Evolutionary conservation across 2,329 filamentous ascomycete genomes (phyloP), one percentile per base, ranked within the genome.

Genomic region (Pseudogymnoascus sp.): DNA sequence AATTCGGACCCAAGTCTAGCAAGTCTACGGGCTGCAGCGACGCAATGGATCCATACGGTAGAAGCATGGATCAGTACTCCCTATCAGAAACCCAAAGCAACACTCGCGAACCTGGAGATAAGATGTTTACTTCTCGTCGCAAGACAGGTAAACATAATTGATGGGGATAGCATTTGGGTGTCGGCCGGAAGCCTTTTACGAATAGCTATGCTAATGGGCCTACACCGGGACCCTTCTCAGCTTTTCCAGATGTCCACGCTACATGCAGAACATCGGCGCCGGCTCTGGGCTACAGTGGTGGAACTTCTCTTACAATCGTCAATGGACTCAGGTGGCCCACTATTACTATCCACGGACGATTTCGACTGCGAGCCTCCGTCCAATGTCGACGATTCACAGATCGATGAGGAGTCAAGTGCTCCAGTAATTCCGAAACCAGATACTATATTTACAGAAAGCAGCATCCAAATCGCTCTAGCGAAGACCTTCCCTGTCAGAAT

Each of bases 211-310:
- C 77, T 76, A 61, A 82, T 84, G 76, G 83, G 84, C 3, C 74
- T 85, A 7, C 82, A 85, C 67, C 78, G 81, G 5, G 83, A 86
- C 62, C 83, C 84, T 0, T 75, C 73, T 39, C 73, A 77, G 58
- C 75, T 82, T 5, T 72, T 75, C 7, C 72, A 76, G 15, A 79
- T 82, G 75, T 76, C 79, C 1, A 69, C 71, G 1, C 77, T 80
- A 59, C 73, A 76, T 17, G 76, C 78, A 4, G 83, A 86, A 70
- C 77, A 84, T 71, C 76, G 82, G 3, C 74, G 83, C 2, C 77
- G 82, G 2, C 67, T 85, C 0, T 85, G 83, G 84, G 77, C 78
- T 5, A 82, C 81, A 0, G 76, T 83, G 9, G 64, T 84, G 2
- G 82, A 85, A 68, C 71, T 85, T 2, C 77, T 79, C 5, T 63